A percentile compares a stretch with the other conserved stretches of the same genome.
phyloP scores from a whole-genome alignment of 1,139 yeast genomes.

The Candida tropicalis region DNA sequence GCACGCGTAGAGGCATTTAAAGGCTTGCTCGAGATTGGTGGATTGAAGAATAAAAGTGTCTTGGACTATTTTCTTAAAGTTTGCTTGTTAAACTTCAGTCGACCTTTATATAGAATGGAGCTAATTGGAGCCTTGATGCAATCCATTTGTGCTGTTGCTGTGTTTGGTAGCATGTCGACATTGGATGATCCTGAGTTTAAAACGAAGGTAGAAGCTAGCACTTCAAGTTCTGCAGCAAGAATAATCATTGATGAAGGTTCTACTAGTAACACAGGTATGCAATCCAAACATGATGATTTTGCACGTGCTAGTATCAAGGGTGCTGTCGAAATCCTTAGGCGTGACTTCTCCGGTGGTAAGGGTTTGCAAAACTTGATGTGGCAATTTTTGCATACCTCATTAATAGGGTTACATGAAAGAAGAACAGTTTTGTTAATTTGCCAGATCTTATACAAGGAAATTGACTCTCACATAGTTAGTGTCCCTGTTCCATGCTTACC shows the following conservation, averaged over 20 bases:
- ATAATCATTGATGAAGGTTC: constrained; percentile 55
- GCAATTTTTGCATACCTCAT: constrained; percentile 67
- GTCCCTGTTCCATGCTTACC: constrained; percentile 63
- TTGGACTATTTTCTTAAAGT: constrained; percentile 64
- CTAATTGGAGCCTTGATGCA: constrained; percentile 51
- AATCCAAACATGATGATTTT: constrained; percentile 45
- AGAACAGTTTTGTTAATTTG: constrained; percentile 67
- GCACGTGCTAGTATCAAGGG: constrained; percentile 57
- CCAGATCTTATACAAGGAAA: constrained; percentile 66
- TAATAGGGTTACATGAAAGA: constrained; percentile 60
- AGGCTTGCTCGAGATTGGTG: constrained; percentile 74
- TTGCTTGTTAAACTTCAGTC: constrained; percentile 54
- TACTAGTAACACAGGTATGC: constrained; percentile 34
- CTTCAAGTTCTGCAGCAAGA: constrained; percentile 24
- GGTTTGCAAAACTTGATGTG: constrained; percentile 66
- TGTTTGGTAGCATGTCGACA: constrained; percentile 56
- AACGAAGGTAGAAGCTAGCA: constrained; percentile 29
- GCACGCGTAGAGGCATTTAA: constrained; percentile 71
- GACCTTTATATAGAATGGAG: constrained; percentile 53
- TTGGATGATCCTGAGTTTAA: constrained; percentile 64
- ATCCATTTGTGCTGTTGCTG: constrained; percentile 69
- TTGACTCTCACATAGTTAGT: constrained; percentile 60
- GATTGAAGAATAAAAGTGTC: constrained; percentile 63
- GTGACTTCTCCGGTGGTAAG: constrained; percentile 64
- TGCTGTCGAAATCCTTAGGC: constrained; percentile 65